Conservation (phyloP, 1,284 basidiomycete species). For the Microbotryum scabiosae region DNA sequence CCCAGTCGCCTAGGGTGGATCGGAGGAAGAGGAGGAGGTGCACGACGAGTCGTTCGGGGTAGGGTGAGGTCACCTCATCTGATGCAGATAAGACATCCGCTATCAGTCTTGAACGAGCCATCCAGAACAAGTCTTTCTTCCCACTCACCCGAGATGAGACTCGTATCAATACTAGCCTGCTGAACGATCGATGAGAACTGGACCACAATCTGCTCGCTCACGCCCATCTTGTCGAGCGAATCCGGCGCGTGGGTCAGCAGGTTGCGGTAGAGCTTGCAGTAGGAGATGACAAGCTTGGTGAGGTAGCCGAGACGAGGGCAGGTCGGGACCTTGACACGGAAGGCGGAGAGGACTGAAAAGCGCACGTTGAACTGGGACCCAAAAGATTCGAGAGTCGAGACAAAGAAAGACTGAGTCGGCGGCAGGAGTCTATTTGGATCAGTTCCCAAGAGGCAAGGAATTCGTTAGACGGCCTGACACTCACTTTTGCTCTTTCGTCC, state of each 20-base stretch:
- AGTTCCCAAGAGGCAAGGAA: neutral
- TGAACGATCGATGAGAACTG: conserved; percentile 17
- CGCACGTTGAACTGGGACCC: conserved; percentile 18
- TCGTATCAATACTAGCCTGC: conserved; percentile 8
- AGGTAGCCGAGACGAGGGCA: conserved; percentile 8
- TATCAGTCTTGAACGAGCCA: neutral
- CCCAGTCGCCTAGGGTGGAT: conserved; percentile 28
- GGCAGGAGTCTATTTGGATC: neutral
- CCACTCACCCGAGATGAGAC: conserved; percentile 6
- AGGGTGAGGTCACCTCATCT: conserved; percentile 19
- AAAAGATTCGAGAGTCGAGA: conserved; percentile 18
- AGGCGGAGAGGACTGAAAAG: conserved; percentile 8
- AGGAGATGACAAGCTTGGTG: conserved; percentile 27
- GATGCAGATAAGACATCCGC: neutral
- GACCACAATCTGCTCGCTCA: conserved; percentile 12
- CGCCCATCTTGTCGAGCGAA: conserved; percentile 22
- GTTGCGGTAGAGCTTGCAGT: conserved; percentile 27
- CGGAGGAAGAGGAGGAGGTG: conserved; percentile 30
- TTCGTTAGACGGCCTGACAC: neutral
- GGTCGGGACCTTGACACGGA: neutral
- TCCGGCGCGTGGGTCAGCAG: conserved; percentile 19
- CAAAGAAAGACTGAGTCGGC: conserved; percentile 17
- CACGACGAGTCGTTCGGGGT: conserved; percentile 30
- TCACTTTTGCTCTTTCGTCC: conserved; percentile 7
- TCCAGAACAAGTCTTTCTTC: neutral